A percentile compares a stretch with the other conserved stretches of the same genome.
Evolutionary conservation across 306 rosid genomes (phyloP).

Genomic region (Coriaria nepalensis): DNA sequence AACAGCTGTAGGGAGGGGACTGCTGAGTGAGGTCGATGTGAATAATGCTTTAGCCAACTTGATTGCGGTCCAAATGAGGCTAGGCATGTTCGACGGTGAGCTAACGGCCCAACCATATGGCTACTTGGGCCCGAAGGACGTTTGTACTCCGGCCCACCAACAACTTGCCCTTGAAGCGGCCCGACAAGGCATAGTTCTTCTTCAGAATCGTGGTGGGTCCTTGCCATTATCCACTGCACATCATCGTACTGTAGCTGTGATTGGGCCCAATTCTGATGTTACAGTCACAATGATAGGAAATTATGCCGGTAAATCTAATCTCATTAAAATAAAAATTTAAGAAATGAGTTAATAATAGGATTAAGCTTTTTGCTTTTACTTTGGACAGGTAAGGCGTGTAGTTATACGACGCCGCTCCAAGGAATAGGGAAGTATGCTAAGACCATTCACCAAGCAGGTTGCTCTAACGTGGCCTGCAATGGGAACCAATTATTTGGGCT

Average conservation of each 20-base stretch:
- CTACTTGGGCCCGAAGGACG: slow-evolving; percentile 44
- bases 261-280: slow-evolving; percentile 81
- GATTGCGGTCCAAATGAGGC: slow-evolving; percentile 67
- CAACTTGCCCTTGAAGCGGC: slow-evolving; percentile 76
- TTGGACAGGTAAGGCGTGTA: slow-evolving; percentile 59
- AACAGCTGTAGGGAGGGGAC: slow-evolving; percentile 35
- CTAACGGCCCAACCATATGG: slow-evolving; percentile 49
- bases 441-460: slow-evolving; percentile 49
- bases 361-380: neutral
- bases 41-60: slow-evolving; percentile 57
- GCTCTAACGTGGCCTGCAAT: slow-evolving; percentile 38
- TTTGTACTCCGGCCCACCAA: slow-evolving; percentile 51
- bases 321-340: too few relatives aligned
- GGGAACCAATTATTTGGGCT: slow-evolving; percentile 27
- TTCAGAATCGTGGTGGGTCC: slow-evolving; percentile 31
- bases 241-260: slow-evolving; percentile 49
- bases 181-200: slow-evolving; percentile 60
- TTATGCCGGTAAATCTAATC: slow-evolving; percentile 45
- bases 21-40: slow-evolving; percentile 33
- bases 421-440: slow-evolving; percentile 63
- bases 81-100: slow-evolving; percentile 85
- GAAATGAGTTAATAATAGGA: neutral
- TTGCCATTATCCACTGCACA: slow-evolving; percentile 39
- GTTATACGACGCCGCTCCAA: slow-evolving; percentile 61
- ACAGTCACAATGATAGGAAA: slow-evolving; percentile 88